These are phyloP conservation scores for Aspergillus pseudotamarii DNA, from an alignment of 2,329 filamentous ascomycete genomes.

Conservation along the genomic window DNA sequence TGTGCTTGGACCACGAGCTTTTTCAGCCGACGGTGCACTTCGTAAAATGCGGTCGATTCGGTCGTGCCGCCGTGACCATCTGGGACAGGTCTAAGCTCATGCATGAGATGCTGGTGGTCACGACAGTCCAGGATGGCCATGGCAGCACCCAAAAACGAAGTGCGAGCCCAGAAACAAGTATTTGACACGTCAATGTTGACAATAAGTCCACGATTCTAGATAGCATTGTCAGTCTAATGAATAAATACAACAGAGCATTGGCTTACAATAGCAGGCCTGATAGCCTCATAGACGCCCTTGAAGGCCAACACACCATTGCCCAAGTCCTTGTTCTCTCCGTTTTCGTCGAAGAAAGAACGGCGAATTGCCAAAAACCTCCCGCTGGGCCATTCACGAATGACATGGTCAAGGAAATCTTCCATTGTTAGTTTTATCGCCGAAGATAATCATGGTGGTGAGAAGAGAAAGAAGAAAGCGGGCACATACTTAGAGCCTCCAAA, in stretches of 20 bases:
- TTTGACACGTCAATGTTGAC: constrained; percentile 93
- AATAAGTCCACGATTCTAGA: constrained; percentile 65
- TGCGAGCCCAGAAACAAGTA: constrained; percentile 76
- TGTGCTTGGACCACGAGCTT: constrained; percentile 43
- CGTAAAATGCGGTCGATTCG: constrained; percentile 29
- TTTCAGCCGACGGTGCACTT: constrained; percentile 32
- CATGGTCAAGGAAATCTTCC: constrained; percentile 80
- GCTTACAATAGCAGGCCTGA: constrained; percentile 69
- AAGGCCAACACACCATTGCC: constrained; percentile 71
- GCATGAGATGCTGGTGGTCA: constrained; percentile 36
- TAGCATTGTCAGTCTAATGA: constrained; percentile 28
- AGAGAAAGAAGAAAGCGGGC: not conserved
- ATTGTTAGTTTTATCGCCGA: constrained; percentile 8
- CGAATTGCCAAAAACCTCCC: constrained; percentile 71
- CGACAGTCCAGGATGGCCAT: constrained; percentile 35
- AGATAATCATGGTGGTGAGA: not conserved
- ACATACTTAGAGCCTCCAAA: constrained; percentile 74
- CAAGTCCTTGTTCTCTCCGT: constrained; percentile 57
- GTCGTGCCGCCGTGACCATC: constrained; percentile 28
- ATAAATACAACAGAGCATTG: constrained; percentile 3
- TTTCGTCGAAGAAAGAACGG: constrained; percentile 74
- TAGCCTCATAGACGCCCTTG: constrained; percentile 87
- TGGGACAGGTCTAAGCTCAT: constrained; percentile 23
- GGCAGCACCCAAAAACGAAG: constrained; percentile 38
- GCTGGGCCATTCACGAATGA: constrained; percentile 78